Evolutionary conservation across 2,329 filamentous ascomycete genomes (phyloP).

Genomic region (Colletotrichum somersetense): DNA sequence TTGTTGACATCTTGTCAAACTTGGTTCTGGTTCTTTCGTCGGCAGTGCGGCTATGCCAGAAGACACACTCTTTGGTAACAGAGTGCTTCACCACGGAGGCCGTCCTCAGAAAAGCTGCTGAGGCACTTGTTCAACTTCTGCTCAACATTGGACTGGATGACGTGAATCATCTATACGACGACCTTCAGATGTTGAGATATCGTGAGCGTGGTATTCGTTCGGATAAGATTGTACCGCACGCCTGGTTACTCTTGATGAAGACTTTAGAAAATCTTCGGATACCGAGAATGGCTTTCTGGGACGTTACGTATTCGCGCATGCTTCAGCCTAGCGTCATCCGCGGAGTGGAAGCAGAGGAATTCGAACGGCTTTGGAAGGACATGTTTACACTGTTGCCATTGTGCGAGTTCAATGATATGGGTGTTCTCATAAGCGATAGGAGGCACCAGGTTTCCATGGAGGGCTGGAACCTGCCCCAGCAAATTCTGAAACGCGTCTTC

Average conservation of each 20-base stretch:
- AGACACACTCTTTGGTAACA: constrained; percentile 48
- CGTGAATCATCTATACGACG: constrained; percentile 61
- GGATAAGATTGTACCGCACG: constrained; percentile 60
- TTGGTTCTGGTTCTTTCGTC: constrained; percentile 55
- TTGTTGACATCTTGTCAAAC: constrained; percentile 54
- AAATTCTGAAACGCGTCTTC: constrained; percentile 68
- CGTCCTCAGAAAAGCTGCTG: constrained; percentile 58
- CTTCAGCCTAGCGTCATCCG: constrained; percentile 51
- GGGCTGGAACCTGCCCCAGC: constrained; percentile 72
- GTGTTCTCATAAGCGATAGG: constrained; percentile 58
- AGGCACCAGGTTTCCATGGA: constrained; percentile 59
- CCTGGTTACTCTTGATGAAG: constrained; percentile 71
- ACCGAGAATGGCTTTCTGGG: constrained; percentile 71
- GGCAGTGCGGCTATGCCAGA: constrained; percentile 56
- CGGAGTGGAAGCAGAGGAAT: constrained; percentile 57
- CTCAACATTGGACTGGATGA: constrained; percentile 57
- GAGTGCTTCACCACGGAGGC: constrained; percentile 62
- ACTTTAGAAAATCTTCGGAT: constrained; percentile 64
- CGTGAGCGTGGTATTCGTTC: constrained; percentile 66
- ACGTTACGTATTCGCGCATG: constrained; percentile 62
- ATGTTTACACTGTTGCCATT: constrained; percentile 73
- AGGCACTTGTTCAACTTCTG: constrained; percentile 55
- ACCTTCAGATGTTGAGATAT: constrained; percentile 58
- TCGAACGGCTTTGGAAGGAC: constrained; percentile 70
- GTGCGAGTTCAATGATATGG: constrained; percentile 68